Base-by-base conservation (phyloP, 495 filamentous ascomycete species). In the Penicillium antarcticum region DNA sequence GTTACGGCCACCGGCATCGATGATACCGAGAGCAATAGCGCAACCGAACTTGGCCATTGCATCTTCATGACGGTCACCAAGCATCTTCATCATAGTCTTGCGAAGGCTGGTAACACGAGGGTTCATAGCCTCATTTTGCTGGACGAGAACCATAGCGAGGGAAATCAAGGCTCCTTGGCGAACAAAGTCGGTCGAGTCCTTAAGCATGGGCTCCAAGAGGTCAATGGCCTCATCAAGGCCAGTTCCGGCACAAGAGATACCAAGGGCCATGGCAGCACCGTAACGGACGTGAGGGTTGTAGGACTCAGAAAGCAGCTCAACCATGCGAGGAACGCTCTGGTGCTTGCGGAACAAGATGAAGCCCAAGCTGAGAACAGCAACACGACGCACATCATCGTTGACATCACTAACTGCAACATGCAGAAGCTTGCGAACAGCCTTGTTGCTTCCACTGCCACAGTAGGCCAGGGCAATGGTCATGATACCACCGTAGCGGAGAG, bases 261-360 rank as follows among this genome's bases (percentile, higher is more conserved):
- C 95, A 12, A 99, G 81, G 13, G 95, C 95, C 89, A 99, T 97
- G 24, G 95, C 92, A 3, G 95, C 95, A 61, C 95, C 95, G 56
- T 99, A 99, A 38, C 95, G 87, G 24, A 99, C 95, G 65, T 99
- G 95, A 16, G 95, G 95, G 67, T 99, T 99, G 76, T 99, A 99
- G 0, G 91, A 96, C 69, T 99, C 95, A 5, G 92, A 90, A 13
- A 99, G 82, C 19, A 99, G 79, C 73, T 99, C 95, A n/a, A 99
- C 95, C 89, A 99, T 97, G 45, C 95, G 88, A 19, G 95, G 95
- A 18, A 99, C 95, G 58, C 91, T 95, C 60, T 89, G 89, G 34
- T 95, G 91, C 74, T 97, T 99, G 51, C 95, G 80, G 85, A 99
- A 99, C 38, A 99, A 80, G 60, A 99, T 96, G 73, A 99, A 99